phyloP scores from a whole-genome alignment of 2,329 filamentous ascomycete genomes.

The Pyricularia sp. region DNA sequence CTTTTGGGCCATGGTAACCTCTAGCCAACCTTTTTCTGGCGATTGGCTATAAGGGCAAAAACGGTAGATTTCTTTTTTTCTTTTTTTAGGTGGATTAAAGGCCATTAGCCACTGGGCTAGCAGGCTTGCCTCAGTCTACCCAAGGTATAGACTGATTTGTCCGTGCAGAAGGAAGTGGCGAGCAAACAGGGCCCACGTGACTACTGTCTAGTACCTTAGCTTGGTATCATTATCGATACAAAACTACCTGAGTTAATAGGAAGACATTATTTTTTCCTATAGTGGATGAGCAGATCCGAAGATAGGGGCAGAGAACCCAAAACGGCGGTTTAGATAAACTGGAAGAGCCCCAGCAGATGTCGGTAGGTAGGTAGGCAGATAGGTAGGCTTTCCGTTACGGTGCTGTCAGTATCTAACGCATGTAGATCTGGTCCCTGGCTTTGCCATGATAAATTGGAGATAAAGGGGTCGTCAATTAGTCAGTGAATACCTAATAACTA shows the following conservation, averaged over 20 bases:
- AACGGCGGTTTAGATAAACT: too few species aligned
- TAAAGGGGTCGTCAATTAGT: too few species aligned
- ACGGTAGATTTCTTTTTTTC: too few species aligned
- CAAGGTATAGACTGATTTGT: neutral
- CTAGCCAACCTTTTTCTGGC: neutral
- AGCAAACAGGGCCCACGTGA: neutral
- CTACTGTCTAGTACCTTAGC: neutral
- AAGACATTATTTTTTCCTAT: neutral
- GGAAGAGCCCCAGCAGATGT: too few species aligned
- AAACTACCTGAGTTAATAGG: neutral
- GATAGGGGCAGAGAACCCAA: neutral
- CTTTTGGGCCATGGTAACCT: neutral
- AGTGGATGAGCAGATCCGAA: neutral
- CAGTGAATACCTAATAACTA: too few species aligned
- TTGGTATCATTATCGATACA: neutral
- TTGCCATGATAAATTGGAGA: too few species aligned
- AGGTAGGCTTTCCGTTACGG: too few species aligned
- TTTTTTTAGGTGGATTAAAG: neutral
- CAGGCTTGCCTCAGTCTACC: neutral
- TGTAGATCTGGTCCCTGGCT: too few species aligned
- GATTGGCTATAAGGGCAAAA: neutral
- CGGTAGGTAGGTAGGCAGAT: too few species aligned
- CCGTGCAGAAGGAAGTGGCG: neutral
- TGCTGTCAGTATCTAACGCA: too few species aligned
- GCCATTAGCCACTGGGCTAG: neutral